These are phyloP conservation scores for Talaromyces trachyspermus DNA, from an alignment of 495 filamentous ascomycete genomes.

Conservation along the genomic window DNA sequence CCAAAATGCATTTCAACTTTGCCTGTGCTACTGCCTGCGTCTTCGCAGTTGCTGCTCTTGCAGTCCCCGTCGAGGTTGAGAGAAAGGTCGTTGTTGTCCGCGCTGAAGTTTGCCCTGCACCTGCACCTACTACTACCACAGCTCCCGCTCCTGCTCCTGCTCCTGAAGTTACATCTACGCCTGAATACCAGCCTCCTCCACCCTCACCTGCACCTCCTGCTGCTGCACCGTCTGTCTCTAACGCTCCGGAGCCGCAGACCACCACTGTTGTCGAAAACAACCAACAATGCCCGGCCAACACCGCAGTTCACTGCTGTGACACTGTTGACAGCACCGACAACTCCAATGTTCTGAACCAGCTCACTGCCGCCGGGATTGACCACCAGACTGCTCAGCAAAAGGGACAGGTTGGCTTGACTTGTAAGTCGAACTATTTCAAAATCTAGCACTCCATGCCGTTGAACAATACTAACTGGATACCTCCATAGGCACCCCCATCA, in stretches of 20 bases:
- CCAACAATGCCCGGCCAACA: conserved; percentile 5
- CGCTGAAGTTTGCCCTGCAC: conserved; percentile 8
- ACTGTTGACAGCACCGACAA: conserved; percentile 10
- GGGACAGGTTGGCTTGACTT: conserved; percentile 9
- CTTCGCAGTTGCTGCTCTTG: conserved; percentile 8
- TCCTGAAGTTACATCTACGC: no score
- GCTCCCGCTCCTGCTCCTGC: conserved; percentile 1
- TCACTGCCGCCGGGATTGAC: conserved; percentile 5
- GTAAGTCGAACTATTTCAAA: not conserved
- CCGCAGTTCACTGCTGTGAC: conserved; percentile 7
- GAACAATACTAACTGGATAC: not conserved
- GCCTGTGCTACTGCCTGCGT: conserved; percentile 7
- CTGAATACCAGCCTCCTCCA: not conserved
- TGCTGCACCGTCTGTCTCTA: conserved; percentile 3
- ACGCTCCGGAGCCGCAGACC: conserved; percentile 6
- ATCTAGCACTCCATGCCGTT: no score
- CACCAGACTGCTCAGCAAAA: not conserved
- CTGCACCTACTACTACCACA: conserved; percentile 1
- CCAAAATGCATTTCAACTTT: conserved; percentile 11
- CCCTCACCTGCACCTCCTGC: not conserved
- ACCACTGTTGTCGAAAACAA: conserved; percentile 1
- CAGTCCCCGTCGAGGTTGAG: conserved; percentile 8
- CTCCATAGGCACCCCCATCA: conserved; percentile 4
- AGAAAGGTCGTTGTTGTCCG: conserved; percentile 9
- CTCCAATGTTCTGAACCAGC: conserved; percentile 8